Conservation (phyloP, 2,329 filamentous ascomycete genomes). For the Clarireedia hainanense region DNA sequence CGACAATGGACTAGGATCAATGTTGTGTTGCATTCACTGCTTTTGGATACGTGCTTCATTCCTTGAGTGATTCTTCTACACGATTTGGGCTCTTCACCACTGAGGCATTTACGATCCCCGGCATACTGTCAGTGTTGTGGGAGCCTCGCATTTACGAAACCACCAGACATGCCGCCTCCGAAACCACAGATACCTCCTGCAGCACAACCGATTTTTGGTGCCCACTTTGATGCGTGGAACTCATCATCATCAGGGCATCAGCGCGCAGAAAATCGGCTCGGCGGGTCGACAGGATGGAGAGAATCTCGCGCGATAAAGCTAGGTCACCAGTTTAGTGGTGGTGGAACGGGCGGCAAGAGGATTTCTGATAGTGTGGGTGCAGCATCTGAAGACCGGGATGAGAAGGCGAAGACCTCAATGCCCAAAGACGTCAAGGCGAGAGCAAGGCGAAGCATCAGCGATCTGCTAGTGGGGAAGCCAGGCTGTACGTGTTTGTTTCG, state of each 20-base stretch:
- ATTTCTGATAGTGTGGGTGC: conserved; percentile 59
- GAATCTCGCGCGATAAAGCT: conserved; percentile 63
- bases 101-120: too few species aligned
- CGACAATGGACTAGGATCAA: too few species aligned
- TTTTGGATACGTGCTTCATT: too few species aligned
- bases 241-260: conserved; percentile 73
- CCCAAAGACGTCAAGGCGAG: conserved; percentile 32
- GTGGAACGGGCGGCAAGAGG: conserved; percentile 48
- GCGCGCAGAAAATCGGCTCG: conserved; percentile 58
- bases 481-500: conserved; percentile 5
- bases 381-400: conserved; percentile 49
- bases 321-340: conserved; percentile 56
- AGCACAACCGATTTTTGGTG: conserved; percentile 33
- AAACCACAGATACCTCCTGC: conserved; percentile 19
- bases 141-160: neutral
- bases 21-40: too few species aligned
- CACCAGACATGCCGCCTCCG: conserved; percentile 16
- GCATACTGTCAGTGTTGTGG: neutral
- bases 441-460: conserved; percentile 37
- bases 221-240: conserved; percentile 62
- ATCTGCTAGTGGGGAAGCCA: conserved; percentile 38
- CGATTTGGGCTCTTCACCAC: neutral
- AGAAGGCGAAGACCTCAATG: conserved; percentile 36
- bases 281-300: conserved; percentile 61
- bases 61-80: too few species aligned